A percentile compares a stretch with the other conserved stretches of the same genome.
These are phyloP conservation scores for Rhynchosporium secalis DNA, from an alignment of 2,329 filamentous ascomycete species.

Conservation along the genomic window DNA sequence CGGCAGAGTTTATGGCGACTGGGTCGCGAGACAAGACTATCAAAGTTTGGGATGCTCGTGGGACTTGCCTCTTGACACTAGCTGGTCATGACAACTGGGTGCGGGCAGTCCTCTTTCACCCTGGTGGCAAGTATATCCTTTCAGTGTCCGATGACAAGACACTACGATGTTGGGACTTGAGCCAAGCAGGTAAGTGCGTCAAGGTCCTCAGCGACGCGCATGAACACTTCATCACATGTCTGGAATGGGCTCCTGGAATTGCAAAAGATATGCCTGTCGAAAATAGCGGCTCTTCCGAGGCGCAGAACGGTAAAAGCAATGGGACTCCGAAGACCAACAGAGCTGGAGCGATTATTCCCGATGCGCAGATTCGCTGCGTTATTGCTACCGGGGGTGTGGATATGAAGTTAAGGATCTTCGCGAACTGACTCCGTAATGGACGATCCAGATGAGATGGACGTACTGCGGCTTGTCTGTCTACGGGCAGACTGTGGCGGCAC, in stretches of 20 bases:
- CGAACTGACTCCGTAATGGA: conserved; percentile 38
- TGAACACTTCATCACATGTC: conserved; percentile 79
- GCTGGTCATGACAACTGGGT: conserved; percentile 95
- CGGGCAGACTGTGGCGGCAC: too few relatives aligned
- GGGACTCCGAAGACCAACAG: conserved; percentile 32
- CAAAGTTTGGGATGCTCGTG: conserved; percentile 81
- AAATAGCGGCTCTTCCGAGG: too few relatives aligned
- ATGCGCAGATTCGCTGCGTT: conserved; percentile 74
- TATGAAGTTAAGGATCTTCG: conserved; percentile 75
- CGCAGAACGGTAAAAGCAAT: too few relatives aligned
- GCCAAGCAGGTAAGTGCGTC: conserved; percentile 86
- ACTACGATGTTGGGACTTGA: conserved; percentile 88
- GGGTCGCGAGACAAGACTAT: conserved; percentile 90
- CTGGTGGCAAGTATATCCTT: conserved; percentile 85
- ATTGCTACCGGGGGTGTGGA: conserved; percentile 87
- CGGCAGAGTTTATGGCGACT: conserved; percentile 86
- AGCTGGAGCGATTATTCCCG: conserved; percentile 42
- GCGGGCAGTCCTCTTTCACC: conserved; percentile 81
- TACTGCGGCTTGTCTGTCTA: too few relatives aligned
- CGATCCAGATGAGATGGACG: too few relatives aligned
- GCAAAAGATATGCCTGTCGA: conserved; percentile 50
- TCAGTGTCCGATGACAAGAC: conserved; percentile 91
- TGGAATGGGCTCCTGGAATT: conserved; percentile 82
- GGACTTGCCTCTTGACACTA: conserved; percentile 80
- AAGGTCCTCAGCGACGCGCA: conserved; percentile 76